Conservation (phyloP, 169 alveolate genomes). For the Cryptosporidium sp. region DNA sequence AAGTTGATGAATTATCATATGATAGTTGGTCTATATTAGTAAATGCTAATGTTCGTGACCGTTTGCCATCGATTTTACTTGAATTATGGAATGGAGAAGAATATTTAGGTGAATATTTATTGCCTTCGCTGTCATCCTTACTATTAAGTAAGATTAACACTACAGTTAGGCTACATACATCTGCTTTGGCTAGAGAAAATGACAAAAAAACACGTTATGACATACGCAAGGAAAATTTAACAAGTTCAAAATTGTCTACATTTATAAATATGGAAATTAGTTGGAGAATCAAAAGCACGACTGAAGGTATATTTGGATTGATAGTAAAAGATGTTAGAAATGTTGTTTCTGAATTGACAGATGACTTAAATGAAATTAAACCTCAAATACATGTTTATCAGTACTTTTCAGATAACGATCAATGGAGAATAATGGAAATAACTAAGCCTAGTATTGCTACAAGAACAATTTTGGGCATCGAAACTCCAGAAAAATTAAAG, state of each 20-base stretch:
- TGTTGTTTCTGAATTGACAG: slow-evolving; percentile 68
- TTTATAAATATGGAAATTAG: slow-evolving; percentile 74
- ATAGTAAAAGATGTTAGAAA: slow-evolving; percentile 59
- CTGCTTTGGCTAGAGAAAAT: slow-evolving; percentile 51
- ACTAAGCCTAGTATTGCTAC: slow-evolving; percentile 71
- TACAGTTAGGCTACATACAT: slow-evolving; percentile 54
- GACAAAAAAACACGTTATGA: slow-evolving; percentile 69
- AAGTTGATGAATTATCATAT: slow-evolving; percentile 71
- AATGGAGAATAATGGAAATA: slow-evolving; percentile 71
- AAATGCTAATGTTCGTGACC: slow-evolving; percentile 73
- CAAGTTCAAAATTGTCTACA: slow-evolving; percentile 60
- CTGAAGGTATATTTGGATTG: slow-evolving; percentile 66
- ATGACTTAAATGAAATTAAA: slow-evolving; percentile 64
- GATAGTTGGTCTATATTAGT: slow-evolving; percentile 75
- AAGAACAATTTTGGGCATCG: slow-evolving; percentile 70
- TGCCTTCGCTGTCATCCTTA: slow-evolving; percentile 57
- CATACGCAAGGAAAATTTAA: slow-evolving; percentile 50
- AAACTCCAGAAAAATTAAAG: slow-evolving; percentile 74
- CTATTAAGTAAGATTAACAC: slow-evolving; percentile 58
- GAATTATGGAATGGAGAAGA: slow-evolving; percentile 76
- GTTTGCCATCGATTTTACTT: slow-evolving; percentile 58
- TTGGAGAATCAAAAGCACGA: slow-evolving; percentile 75
- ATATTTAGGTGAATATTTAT: slow-evolving; percentile 66
- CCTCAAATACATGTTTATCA: slow-evolving; percentile 73
- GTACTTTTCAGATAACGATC: slow-evolving; percentile 68